Evolutionary conservation across 1,284 basidiomycete species (phyloP), one percentile per base, ranked within the genome.

Genomic region (Peniophora sp.): DNA sequence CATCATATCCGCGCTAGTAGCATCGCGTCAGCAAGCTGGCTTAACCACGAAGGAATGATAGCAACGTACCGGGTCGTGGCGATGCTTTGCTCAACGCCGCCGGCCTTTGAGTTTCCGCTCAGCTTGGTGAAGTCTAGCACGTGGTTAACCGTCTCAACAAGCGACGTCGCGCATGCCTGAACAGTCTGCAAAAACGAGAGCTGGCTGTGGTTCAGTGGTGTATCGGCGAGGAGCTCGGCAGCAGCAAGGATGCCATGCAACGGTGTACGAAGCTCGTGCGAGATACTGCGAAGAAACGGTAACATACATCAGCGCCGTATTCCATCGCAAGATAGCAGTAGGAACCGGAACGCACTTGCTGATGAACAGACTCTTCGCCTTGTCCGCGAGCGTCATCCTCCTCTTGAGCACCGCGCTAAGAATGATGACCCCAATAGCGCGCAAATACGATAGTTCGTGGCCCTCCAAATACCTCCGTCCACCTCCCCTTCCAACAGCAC

Each of bases 101-200:
- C 85, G 2, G 79, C 74, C 64, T 89, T 90, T 39, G 83, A 74
- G 57, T 87, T 88, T n/a, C 93, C 92, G 61, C 89, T 94, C 19
- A 97, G 77, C 65, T 97, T 97, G 34, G 94, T 97, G 63, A 96
- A 97, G 66, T 97, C 95, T 35, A 98, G 74, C 5, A 98, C 95
- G 61, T 98, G 95, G 63, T 97, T 97, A 52, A 98, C 94, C 2
- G 89, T 90, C 68, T 91, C 89, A 14, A 89, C 85, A 2, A 91
- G 73, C 1, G 88, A 90, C 17, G 84, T 89, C 16, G 88, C 88
- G 59, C 89, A 92, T n/a, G 88, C 89, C 63, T 90, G 85, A 1
- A 92, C 85, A 0, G 92, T 94, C 61, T 92, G 86, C 50, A 97
- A 70, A 69, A 95, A 97, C 0, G 93, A 92, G 2, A 75, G 68